These are phyloP conservation scores for Toxoplasma gondii DNA, from an alignment of 169 alveolate genomes.

Conservation along the genomic window DNA sequence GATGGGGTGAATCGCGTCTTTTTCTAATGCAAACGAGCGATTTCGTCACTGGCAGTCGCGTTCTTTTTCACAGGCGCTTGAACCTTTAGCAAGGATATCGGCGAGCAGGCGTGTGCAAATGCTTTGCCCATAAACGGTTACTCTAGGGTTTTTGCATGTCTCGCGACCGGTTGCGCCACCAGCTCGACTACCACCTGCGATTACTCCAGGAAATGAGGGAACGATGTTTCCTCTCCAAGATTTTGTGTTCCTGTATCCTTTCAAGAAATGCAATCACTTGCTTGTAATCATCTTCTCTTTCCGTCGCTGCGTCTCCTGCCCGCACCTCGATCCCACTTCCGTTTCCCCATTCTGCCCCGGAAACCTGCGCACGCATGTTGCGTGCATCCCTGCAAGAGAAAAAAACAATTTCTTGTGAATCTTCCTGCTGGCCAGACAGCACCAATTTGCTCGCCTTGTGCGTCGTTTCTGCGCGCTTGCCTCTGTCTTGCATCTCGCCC, in stretches of 20 bases:
- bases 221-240: constrained; percentile 15
- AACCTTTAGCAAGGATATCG: no score
- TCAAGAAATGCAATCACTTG: background rate
- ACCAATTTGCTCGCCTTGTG: background rate
- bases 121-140: no score
- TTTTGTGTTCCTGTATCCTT: background rate
- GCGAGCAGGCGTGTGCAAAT: no score
- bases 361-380: background rate
- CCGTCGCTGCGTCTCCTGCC: background rate
- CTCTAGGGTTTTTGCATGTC: no score
- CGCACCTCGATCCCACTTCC: background rate
- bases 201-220: constrained; percentile 23
- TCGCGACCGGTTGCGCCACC: no score
- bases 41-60: no score
- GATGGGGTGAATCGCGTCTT: no score
- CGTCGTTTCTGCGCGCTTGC: background rate
- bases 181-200: background rate
- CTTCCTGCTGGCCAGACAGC: background rate
- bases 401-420: background rate
- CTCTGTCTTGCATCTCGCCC: background rate
- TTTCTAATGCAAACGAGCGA: no score
- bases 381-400: background rate
- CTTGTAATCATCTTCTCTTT: background rate
- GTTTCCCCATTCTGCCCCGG: background rate
- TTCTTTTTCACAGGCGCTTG: no score